Base-by-base conservation (phyloP, 345 rosid genomes). In the Euphorbia tirucalli region DNA sequence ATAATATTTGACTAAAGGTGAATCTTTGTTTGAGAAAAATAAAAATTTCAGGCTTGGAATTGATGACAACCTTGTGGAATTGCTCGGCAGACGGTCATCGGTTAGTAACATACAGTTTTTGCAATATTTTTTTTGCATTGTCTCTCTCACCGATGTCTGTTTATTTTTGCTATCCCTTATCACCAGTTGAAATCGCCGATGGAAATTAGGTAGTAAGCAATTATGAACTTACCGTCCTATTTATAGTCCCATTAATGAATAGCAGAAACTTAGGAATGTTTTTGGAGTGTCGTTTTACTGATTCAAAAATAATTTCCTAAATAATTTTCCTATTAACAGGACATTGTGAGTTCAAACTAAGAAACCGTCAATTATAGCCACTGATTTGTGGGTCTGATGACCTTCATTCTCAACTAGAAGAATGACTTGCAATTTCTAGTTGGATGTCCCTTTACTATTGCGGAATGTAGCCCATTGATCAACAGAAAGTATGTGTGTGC, bases 31-130 rank as follows among this genome's bases (percentile, higher is more conserved):
- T n/a, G n/a, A n/a, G n/a, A n/a, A n/a, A 3, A 41, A 41, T 4
- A 41, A 6, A 41, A 69, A 48, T 69, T 71, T 28, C 81, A 95
- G 99, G 93, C 79, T 95, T 57, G 97, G 99, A 78, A 95, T 95
- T 54, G 98, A 95, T 71, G 96, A 90, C 79, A 96, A 92, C 81
- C 97, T 95, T 37, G 98, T 92, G 71, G 84, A 83, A 70, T 83
- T 95, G 85, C 94, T 95, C 63, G 98, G 98, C 56, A 78, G 62
- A 71, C 73, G 82, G 76, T 92, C 94, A 39, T 93, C 87, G 75
- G 99, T 92, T 50, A 70, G 94, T 83, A 30, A 27, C 48, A 21
- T 59, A 13, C 65, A 9, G 18, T 73, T 63, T 64, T 61, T 60
- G 18, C 13, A 41, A 35, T 24, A 15, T n/a, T n/a, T n/a, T 54